Conservation (phyloP, 495 filamentous ascomycete species). For the Trichocladium uniseriatum region DNA sequence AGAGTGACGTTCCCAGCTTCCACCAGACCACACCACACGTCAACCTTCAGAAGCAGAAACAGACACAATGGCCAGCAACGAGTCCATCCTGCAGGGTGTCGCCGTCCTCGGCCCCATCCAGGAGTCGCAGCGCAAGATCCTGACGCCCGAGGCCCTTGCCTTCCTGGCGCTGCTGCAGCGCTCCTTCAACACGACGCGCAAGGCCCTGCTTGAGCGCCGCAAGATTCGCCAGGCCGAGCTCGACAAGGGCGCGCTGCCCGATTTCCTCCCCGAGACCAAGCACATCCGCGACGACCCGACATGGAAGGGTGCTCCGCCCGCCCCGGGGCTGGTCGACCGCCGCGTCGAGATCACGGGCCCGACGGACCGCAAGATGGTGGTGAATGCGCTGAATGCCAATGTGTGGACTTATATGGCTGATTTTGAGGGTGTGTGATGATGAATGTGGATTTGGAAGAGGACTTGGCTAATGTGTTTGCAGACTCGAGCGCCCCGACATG, state of each 20-base stretch:
- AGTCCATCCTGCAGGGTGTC: slow-evolving; percentile 78
- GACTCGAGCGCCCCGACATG: slow-evolving; percentile 96
- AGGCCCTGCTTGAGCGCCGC: slow-evolving; percentile 80
- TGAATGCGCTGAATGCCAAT: slow-evolving; percentile 93
- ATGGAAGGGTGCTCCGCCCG: slow-evolving; percentile 91
- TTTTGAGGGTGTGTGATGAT: slow-evolving; percentile 80
- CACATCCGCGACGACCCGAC: slow-evolving; percentile 90
- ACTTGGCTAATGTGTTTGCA: slow-evolving; percentile 23
- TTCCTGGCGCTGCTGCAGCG: slow-evolving; percentile 93
- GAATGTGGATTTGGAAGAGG: not conserved
- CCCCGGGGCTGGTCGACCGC: slow-evolving; percentile 87
- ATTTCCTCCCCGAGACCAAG: slow-evolving; percentile 94
- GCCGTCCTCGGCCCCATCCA: slow-evolving; percentile 69
- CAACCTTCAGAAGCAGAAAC: not conserved
- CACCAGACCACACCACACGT: not conserved
- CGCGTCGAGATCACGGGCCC: slow-evolving; percentile 98
- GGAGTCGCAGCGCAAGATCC: slow-evolving; percentile 77
- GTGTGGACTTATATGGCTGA: slow-evolving; percentile 99
- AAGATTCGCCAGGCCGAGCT: slow-evolving; percentile 85
- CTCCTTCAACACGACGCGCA: slow-evolving; percentile 85
- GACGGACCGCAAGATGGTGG: slow-evolving; percentile 98
- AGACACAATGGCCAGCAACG: slow-evolving; percentile 57
- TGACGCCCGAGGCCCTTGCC: slow-evolving; percentile 81
- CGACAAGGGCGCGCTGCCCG: slow-evolving; percentile 81
- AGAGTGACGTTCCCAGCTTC: not conserved